These are phyloP conservation scores for Echinochloa phyllopogon DNA, from an alignment of 176 grass and related monocot genomes.

Conservation along the genomic window DNA sequence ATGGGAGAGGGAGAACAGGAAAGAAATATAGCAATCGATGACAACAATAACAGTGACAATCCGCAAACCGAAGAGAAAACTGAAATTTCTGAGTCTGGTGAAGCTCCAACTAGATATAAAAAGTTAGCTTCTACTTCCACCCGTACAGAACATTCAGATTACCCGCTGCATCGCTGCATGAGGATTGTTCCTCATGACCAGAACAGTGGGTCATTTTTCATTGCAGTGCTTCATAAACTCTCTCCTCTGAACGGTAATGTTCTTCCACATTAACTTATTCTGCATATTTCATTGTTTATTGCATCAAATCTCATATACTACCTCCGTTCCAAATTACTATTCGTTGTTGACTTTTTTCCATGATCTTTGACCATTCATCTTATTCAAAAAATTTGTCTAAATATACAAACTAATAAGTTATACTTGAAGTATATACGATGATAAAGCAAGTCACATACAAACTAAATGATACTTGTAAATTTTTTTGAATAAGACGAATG, in stretches of 20 bases:
- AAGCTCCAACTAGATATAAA: conserved; percentile 34
- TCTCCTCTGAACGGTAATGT: conserved; percentile 65
- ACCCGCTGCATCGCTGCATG: conserved; percentile 81
- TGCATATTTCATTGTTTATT: conserved; percentile 24
- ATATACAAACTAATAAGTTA: too few relatives aligned
- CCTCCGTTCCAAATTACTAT: too few relatives aligned
- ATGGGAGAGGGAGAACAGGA: conserved; percentile 42
- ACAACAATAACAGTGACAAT: conserved; percentile 4
- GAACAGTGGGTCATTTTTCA: conserved; percentile 96
- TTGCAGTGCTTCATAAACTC: conserved; percentile 86
- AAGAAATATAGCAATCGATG: conserved; percentile 12
- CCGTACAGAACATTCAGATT: conserved; percentile 67
- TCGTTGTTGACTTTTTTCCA: too few relatives aligned
- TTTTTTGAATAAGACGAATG: too few relatives aligned
- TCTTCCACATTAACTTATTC: neutral
- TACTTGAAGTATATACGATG: too few relatives aligned
- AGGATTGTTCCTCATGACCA: conserved; percentile 98
- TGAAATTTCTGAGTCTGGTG: conserved; percentile 29
- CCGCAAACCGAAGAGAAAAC: conserved; percentile 5
- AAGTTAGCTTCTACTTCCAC: conserved; percentile 28
- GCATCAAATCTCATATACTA: conserved; percentile 12
- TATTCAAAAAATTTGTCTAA: too few relatives aligned
- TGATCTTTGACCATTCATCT: too few relatives aligned
- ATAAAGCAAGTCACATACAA: too few relatives aligned
- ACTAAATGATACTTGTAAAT: too few relatives aligned